Evolutionary conservation across 805 yeast species (phyloP), one percentile per base, ranked within the genome.

Genomic region (Candida sithepensis): DNA sequence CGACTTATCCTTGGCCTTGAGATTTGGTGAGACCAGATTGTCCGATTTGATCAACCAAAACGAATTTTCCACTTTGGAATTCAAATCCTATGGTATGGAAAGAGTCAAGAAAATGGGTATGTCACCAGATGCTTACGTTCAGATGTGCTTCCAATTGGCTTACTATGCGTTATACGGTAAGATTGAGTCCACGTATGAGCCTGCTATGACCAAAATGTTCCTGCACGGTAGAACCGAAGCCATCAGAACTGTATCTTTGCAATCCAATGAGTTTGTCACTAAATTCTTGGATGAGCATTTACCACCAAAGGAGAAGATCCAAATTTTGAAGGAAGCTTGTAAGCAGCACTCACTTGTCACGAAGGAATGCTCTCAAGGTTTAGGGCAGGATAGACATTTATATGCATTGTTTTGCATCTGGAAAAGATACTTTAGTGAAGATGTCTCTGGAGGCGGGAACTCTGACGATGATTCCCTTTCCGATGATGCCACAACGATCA

Each of bases 181-280:
- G 61, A 92, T 89, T 36, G 97, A 89, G 66, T 87, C 95, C 54
- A 88, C 96, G 5, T 90, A 90, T 64, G 97, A 90, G 68, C 97
- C 97, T 2, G 96, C 96, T 8, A 90, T 90, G 97, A 91, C 97
- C 3, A 90, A 90, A 65, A 73, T 72, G 49, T 90, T 84, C 63
- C 75, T 84, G 53, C 96, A 90, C 62, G 97, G 97, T 10, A 78
- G 97, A 64, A 90, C 97, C 1, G 97, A 90, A 66, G 96, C 96
- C 3, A 82, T 90, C 47, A 75, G 97, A 59, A 78, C 96, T 0
- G 97, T 90, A 4, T 82, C 92, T 6, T 73, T 79, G 56, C 88
- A 88, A 61, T 84, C 94, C 0, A 86, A 86, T 60, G 73, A 78
- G 41, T 90, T 89, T 69, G 96, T 88, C 16, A 80, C 96, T 47